These are phyloP conservation scores for Rhododendron molle DNA, from an alignment of 148 eudicot species.

Conservation along the genomic window DNA sequence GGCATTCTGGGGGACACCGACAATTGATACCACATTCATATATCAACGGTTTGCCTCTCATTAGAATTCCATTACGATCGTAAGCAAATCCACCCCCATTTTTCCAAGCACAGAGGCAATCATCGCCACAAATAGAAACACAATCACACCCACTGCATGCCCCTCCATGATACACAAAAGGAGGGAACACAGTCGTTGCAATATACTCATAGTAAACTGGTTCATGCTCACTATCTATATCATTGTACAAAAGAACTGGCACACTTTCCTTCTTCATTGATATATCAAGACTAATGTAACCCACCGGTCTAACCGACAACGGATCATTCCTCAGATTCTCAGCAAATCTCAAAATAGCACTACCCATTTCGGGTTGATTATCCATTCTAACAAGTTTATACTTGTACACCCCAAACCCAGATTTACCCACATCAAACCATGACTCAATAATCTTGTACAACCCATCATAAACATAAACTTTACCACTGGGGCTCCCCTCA, in stretches of 20 bases:
- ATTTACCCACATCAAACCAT: conserved; percentile 88
- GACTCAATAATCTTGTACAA: conserved; percentile 54
- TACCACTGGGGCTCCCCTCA: conserved; percentile 56
- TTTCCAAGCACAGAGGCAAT: conserved; percentile 55
- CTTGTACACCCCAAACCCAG: conserved; percentile 92
- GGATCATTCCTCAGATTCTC: conserved; percentile 44
- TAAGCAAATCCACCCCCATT: conserved; percentile 81
- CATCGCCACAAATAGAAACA: conserved; percentile 42
- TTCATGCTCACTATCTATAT: conserved; percentile 55
- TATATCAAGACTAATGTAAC: conserved; percentile 64
- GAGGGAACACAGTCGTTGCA: conserved; percentile 54
- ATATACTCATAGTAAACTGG: conserved; percentile 70
- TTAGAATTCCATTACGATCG: conserved; percentile 55
- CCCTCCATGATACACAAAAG: conserved; percentile 41
- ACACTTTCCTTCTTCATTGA: conserved; percentile 56
- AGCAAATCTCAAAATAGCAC: conserved; percentile 55
- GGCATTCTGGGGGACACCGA: conserved; percentile 61
- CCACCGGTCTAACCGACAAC: conserved; percentile 52
- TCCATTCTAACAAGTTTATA: conserved; percentile 63
- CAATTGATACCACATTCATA: conserved; percentile 76
- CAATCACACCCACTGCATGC: conserved; percentile 58
- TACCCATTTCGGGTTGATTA: conserved; percentile 87
- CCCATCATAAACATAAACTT: conserved; percentile 88
- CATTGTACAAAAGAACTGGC: conserved; percentile 70
- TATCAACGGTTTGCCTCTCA: conserved; percentile 76